phyloP scores from a whole-genome alignment of 2,329 filamentous ascomycete genomes.

The Grosmannia serpens region DNA sequence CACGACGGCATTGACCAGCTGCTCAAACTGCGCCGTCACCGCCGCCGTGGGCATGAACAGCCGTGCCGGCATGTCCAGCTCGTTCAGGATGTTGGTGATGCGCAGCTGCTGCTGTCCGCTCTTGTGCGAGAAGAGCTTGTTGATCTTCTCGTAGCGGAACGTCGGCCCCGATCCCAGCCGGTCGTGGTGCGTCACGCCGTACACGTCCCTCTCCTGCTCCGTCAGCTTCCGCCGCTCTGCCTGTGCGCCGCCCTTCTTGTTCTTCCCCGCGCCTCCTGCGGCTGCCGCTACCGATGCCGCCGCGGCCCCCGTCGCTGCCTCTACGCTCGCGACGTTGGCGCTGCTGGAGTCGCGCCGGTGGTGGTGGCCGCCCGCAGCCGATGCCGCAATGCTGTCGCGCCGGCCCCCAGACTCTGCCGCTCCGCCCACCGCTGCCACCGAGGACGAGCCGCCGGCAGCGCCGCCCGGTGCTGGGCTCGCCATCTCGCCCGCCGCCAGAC shows the following conservation, averaged over 20 bases:
- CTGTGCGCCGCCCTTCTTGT: conserved; percentile 37
- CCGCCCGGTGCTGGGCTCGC: conserved; percentile 31
- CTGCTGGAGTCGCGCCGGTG: conserved; percentile 7
- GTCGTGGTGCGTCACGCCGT: conserved; percentile 78
- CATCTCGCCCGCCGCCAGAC: conserved; percentile 50
- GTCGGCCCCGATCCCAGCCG: conserved; percentile 75
- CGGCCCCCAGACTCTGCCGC: conserved; percentile 26
- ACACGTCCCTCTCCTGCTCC: conserved; percentile 63
- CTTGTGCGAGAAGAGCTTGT: conserved; percentile 68
- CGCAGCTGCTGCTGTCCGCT: conserved; percentile 64
- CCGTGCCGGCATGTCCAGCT: conserved; percentile 58
- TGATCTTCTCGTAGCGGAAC: conserved; percentile 76
- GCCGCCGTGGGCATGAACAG: conserved; percentile 64
- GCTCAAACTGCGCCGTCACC: conserved; percentile 61
- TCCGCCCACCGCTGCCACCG: conserved; percentile 13
- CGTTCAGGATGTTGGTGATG: conserved; percentile 59
- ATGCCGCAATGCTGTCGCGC: conserved; percentile 42
- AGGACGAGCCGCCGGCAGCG: conserved; percentile 5
- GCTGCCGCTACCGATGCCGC: conserved; percentile 25
- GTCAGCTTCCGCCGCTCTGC: conserved; percentile 59
- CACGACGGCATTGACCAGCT: conserved; percentile 55
- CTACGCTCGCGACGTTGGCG: not conserved
- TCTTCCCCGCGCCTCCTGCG: conserved; percentile 19
- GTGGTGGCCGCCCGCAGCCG: conserved; percentile 15
- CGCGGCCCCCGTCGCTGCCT: conserved; percentile 20